Conservation (phyloP, 768 basidiomycete genomes). For the Trametes gibbosa region DNA sequence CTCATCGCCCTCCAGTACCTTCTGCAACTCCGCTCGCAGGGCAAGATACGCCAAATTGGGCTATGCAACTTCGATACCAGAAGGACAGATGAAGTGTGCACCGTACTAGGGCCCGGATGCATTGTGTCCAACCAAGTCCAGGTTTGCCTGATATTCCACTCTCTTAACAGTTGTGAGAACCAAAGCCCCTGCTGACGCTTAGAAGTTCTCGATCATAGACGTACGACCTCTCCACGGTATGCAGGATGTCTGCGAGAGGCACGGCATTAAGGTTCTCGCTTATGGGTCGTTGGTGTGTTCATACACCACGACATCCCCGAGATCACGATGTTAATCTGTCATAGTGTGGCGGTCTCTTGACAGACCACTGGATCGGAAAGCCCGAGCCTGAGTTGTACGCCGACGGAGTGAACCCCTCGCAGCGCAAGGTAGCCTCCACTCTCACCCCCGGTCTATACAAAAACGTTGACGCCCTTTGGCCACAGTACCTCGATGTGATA, state of each 20-base stretch:
- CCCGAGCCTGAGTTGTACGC: conserved; percentile 70
- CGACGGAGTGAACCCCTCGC: conserved; percentile 68
- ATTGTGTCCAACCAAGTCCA: conserved; percentile 81
- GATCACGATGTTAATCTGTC: background rate
- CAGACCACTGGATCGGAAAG: conserved; percentile 67
- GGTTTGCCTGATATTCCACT: conserved; percentile 34
- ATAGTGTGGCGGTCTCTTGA: conserved; percentile 78
- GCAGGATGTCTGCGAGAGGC: conserved; percentile 68
- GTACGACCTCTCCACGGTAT: conserved; percentile 73
- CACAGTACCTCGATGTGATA: conserved; percentile 81
- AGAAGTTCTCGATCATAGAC: conserved; percentile 77
- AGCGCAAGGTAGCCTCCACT: conserved; percentile 56
- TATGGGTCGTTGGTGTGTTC: conserved; percentile 72
- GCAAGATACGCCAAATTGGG: conserved; percentile 61
- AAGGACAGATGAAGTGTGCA: conserved; percentile 75
- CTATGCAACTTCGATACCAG: conserved; percentile 78
- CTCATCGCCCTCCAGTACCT: conserved; percentile 47
- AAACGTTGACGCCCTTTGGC: background rate
- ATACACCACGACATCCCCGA: background rate
- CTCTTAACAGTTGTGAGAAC: background rate
- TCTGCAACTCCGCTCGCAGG: conserved; percentile 51
- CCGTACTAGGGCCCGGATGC: conserved; percentile 59
- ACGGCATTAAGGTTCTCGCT: conserved; percentile 67
- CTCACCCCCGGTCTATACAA: background rate
- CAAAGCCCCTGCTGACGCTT: background rate